Base-by-base conservation (phyloP, 805 yeast genomes). In the Monosporozyma aquatica region DNA sequence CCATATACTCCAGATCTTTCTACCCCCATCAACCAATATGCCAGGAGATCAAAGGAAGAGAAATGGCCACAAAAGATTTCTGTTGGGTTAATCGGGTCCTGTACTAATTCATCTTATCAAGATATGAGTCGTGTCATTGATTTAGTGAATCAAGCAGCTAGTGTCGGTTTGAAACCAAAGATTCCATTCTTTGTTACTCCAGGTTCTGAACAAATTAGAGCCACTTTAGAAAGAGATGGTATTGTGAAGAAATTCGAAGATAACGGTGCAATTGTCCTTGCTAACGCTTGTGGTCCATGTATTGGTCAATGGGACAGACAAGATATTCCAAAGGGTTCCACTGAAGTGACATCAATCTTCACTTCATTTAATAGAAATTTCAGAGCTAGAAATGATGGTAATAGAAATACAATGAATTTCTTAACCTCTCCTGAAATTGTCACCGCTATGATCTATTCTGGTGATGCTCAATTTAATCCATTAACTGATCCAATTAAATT, bases 281-380 rank as follows among this genome's bases (percentile, higher is more conserved):
- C 97, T 42, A 90, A 90, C 65, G 98, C 98, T 17, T 90, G 98
- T 75, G 98, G 98, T 54, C 98, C 97, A 59, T 90, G 98, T 72
- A 90, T 90, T 62, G 98, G 98, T 45, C 98, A 90, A 73, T 90
- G 98, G 98, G 96, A 92, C 65, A 83, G 97, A 72, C 73, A 75
- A 51, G 95, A 85, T 61, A 75, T 84, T 35, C 65, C 75, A 37
- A 78, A 78, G 62, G 69, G 72, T 23, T 74, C 82, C 6, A 70
- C 71, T 41, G 87, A 80, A 50, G 72, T 72, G 55, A 89, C 87
- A 67, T 85, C 97, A 42, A 92, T 90, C 54, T 89, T 90, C 67
- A 87, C 97, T 5, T 89, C 97, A 10, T 90, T 89, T 76, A 90
- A 90, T 78, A 83, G 98, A 75, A 90, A 90, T 69, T 90, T 90